Base-by-base conservation (phyloP, 345 rosid species). In the Salix udensis region DNA sequence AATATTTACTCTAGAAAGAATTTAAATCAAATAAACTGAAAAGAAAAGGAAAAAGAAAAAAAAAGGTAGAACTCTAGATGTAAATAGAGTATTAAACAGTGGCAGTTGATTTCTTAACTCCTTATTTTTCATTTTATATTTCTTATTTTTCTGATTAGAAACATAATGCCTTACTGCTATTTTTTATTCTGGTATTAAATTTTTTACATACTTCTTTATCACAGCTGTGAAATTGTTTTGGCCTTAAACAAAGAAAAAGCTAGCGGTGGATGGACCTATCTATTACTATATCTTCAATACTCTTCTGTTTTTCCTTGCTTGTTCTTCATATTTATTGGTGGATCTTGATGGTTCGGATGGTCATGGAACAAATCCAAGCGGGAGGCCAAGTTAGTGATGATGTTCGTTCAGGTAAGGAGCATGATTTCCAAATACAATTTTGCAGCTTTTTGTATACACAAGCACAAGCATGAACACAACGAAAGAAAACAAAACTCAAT, bases 241-340 rank as follows among this genome's bases (percentile, higher is more conserved):
- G 71, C 67, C 55, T 74, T 94, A 26, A 89, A 87, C 81, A 82
- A 64, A 78, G 89, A 86, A 76, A n/a, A 88, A 78, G 78, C 88
- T 84, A 72, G 72, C 34, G 30, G 71, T 82, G 10, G 85, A 85
- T 37, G 97, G 91, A 80, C 77, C 88, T 53, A 4, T 88, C 9
- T 87, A 76, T 75, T 94, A 92, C 78, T 92, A 91, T 82, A 55
- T 89, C 76, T 94, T 92, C 78, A 94, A 94, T 77, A 88, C 91
- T 76, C 97, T 91, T 50, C 89, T 94, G 9, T 85, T 86, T n/a
- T 82, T 86, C 87, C 85, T 80, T 94, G 78, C 88, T 89, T 76
- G 86, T 89, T 76, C 80, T 91, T 28, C 85, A 94, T 72, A 71
- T 88, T 39, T 91, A 94, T 87, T 94, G 97, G 97, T 91, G 95